A percentile compares a stretch with the other conserved stretches of the same genome.
Conservation (phyloP, 352 stramenopile genomes). For the Phytophthora macrochlamydospora region DNA sequence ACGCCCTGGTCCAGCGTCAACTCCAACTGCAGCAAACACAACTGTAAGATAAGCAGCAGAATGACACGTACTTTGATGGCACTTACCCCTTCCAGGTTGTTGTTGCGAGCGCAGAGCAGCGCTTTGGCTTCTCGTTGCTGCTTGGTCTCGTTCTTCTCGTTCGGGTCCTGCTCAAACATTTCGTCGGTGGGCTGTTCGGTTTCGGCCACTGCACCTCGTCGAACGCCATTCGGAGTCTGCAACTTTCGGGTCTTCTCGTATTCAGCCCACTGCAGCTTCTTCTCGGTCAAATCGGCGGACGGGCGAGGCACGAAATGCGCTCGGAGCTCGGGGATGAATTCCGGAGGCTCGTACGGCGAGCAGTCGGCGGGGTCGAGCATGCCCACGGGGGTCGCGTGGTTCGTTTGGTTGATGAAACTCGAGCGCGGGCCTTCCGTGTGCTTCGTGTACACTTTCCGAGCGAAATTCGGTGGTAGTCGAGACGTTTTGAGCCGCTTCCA, state of each 20-base stretch:
- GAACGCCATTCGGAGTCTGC: conserved; percentile 9
- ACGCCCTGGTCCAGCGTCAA: conserved; percentile 88
- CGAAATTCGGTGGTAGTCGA: conserved; percentile 64
- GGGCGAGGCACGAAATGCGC: conserved; percentile 59
- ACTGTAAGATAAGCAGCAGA: background rate
- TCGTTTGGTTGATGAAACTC: conserved; percentile 68
- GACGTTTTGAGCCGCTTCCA: conserved; percentile 77
- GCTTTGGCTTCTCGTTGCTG: conserved; percentile 55
- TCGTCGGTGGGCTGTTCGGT: conserved; percentile 31
- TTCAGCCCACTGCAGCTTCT: conserved; percentile 55
- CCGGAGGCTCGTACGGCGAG: conserved; percentile 59
- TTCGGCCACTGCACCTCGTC: conserved; percentile 21
- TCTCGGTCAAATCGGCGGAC: conserved; percentile 63
- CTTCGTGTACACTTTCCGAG: conserved; percentile 54
- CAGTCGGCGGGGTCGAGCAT: conserved; percentile 72
- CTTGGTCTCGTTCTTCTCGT: conserved; percentile 33
- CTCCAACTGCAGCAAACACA: conserved; percentile 65
- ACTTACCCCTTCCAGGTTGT: conserved; percentile 78
- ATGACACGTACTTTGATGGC: background rate
- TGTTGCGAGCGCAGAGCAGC: conserved; percentile 76
- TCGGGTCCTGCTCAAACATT: conserved; percentile 49
- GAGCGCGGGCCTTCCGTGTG: conserved; percentile 67
- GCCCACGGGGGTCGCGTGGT: conserved; percentile 63
- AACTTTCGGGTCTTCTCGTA: conserved; percentile 27
- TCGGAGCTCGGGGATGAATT: conserved; percentile 69